Evolutionary conservation across 1,284 basidiomycete species (phyloP), one percentile per base, ranked within the genome.

Genomic region (Leccinum fuscescens): DNA sequence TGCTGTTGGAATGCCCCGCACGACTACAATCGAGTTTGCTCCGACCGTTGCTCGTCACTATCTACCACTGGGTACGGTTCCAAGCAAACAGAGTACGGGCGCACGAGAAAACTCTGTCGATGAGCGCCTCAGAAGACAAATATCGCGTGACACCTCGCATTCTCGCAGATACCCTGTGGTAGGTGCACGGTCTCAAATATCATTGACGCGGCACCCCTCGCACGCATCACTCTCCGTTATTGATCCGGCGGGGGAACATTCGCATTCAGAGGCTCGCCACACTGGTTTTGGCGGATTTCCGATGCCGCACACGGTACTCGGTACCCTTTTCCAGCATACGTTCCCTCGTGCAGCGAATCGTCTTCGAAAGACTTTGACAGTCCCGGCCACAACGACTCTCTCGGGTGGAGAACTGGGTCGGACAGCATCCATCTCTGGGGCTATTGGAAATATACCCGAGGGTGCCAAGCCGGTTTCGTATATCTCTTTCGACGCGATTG

Each of bases 281-380:
- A 75, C 76, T 51, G 83, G 75, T 4, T 94, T 93, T 66, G 95
- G 95, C 50, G 95, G 94, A 0, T 98, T 97, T 74, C 94, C 95
- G 0, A 92, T 89, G 68, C 93, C 93, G 0, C 77, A 86, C 63
- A 77, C 83, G 57, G 72, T 95, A 20, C 61, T 86, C 3, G 77
- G 76, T 2, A 72, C 71, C 5, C 65, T 86, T 0, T 73, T 90
- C 29, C 68, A 77, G 14, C 76, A 74, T 46, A 67, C 88, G 54
- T 88, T 90, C 59, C 93, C 92, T 0, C 68, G 78, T 1, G 59
- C 86, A 12, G 74, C 82, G 33, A 77, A 77, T 17, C 81, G 77
- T 51, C 71, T 93, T 35, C 79, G 78, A 17, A 79, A 82, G 56
- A 90, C 87, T 1, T 61, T 93, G 37, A 95, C 92, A 0, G 83